Conservation (phyloP, 139 green algal species). For the Dunaliella sp. region DNA sequence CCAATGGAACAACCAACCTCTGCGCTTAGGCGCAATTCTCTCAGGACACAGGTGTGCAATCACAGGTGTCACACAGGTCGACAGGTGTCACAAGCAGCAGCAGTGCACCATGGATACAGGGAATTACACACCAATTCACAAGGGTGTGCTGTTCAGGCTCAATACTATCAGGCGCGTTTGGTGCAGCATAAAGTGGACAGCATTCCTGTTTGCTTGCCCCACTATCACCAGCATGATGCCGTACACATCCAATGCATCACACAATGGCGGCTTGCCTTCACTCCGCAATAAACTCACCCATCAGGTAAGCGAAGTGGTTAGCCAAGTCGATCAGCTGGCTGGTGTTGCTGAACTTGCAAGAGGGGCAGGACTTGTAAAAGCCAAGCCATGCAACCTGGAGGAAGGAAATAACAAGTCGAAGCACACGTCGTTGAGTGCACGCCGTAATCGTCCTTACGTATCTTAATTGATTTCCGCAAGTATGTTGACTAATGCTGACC, state of each 20-base stretch:
- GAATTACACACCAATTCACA: no score
- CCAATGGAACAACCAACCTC: no score
- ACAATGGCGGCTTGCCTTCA: neutral
- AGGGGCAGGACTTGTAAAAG: conserved; percentile 30
- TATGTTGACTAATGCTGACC: no score
- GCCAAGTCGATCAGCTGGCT: conserved; percentile 13
- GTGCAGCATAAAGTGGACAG: neutral
- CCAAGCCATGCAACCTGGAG: conserved; percentile 25
- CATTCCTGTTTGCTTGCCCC: neutral
- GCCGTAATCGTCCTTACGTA: no score
- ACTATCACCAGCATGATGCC: neutral
- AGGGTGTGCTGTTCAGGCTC: no score
- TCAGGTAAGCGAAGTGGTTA: conserved; percentile 24
- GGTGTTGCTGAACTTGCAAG: neutral
- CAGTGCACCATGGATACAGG: no score
- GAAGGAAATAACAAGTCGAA: neutral
- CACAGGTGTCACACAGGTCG: neutral
- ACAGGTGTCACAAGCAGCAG: neutral
- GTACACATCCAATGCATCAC: neutral
- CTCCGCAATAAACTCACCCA: neutral
- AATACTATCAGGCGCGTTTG: no score
- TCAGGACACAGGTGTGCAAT: no score
- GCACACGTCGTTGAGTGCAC: no score
- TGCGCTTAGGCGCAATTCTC: no score
- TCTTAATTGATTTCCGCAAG: no score